Conservation (phyloP, 306 rosid genomes). For the Comarum palustre region DNA sequence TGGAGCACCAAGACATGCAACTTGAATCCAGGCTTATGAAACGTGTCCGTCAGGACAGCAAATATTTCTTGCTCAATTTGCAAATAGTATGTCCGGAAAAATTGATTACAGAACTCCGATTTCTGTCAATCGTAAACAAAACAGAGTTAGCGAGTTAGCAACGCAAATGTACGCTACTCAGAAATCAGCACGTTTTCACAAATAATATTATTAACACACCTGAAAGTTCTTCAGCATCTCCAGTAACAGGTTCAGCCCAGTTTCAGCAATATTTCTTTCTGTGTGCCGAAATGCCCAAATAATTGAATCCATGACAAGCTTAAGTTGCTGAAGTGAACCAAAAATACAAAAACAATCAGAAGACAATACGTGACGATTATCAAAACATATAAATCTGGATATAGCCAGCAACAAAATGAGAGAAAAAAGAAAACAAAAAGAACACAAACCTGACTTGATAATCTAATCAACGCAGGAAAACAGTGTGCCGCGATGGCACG, state of each 20-base stretch:
- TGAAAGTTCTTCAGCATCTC: constrained; percentile 90
- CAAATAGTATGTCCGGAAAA: constrained; percentile 70
- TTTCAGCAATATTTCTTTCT: constrained; percentile 94
- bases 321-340: constrained; percentile 66
- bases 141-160: constrained; percentile 26
- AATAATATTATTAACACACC: constrained; percentile 37
- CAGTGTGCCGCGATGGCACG: constrained; percentile 94
- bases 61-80: constrained; percentile 88
- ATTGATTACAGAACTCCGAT: constrained; percentile 92
- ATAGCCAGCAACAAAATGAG: not conserved
- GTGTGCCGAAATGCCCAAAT: constrained; percentile 99
- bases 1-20: constrained; percentile 96
- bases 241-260: constrained; percentile 71
- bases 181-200: not conserved
- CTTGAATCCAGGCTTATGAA: constrained; percentile 98
- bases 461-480: constrained; percentile 80
- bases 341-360: not conserved
- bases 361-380: not conserved
- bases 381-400: not conserved
- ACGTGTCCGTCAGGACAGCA: constrained; percentile 90
- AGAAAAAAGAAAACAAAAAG: not conserved
- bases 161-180: not conserved
- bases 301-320: constrained; percentile 97
- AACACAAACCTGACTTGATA: constrained; percentile 79
- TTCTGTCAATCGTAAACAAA: constrained; percentile 42